Percentiles rank a stretch among this genome's conserved stretches.
These are phyloP conservation scores for Wickerhamomyces kurtzmanii DNA, from an alignment of 805 yeast genomes.

Conservation along the genomic window DNA sequence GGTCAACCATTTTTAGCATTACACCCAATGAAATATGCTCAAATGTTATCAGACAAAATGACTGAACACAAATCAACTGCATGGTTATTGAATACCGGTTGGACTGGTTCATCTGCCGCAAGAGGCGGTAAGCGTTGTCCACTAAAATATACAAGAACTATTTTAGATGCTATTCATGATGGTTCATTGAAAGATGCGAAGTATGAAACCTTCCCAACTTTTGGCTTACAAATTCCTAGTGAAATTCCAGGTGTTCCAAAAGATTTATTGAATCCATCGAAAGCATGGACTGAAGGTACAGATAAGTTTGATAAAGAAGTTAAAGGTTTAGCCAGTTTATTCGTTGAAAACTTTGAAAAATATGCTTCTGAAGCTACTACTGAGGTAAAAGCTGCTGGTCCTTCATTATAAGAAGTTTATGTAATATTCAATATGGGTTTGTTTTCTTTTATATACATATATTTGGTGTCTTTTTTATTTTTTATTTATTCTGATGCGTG, in stretches of 20 bases:
- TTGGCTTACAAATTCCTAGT: conserved; percentile 83
- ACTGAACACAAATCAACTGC: conserved; percentile 82
- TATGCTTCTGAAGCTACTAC: conserved; percentile 74
- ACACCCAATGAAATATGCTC: conserved; percentile 97
- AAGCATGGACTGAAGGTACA: conserved; percentile 60
- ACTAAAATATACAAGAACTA: conserved; percentile 94
- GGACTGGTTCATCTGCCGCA: conserved; percentile 92
- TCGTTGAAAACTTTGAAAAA: conserved; percentile 78
- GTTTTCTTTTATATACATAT: no score
- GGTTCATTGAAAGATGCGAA: conserved; percentile 77
- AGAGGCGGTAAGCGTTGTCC: conserved; percentile 97
- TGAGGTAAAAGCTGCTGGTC: conserved; percentile 93
- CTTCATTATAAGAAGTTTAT: conserved; percentile 23
- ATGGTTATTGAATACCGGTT: conserved; percentile 96
- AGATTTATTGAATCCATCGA: conserved; percentile 80
- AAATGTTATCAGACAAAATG: conserved; percentile 92
- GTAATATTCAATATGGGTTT: background rate
- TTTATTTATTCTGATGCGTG: no score
- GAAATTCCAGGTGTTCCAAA: conserved; percentile 66
- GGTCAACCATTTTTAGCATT: conserved; percentile 98
- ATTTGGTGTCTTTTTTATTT: no score
- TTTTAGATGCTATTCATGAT: conserved; percentile 86
- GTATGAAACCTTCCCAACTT: conserved; percentile 77
- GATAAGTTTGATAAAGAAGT: conserved; percentile 46
- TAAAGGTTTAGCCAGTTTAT: conserved; percentile 60